Evolutionary conservation across 208 protist species (phyloP).

Genomic region (Crithidia expoeki): DNA sequence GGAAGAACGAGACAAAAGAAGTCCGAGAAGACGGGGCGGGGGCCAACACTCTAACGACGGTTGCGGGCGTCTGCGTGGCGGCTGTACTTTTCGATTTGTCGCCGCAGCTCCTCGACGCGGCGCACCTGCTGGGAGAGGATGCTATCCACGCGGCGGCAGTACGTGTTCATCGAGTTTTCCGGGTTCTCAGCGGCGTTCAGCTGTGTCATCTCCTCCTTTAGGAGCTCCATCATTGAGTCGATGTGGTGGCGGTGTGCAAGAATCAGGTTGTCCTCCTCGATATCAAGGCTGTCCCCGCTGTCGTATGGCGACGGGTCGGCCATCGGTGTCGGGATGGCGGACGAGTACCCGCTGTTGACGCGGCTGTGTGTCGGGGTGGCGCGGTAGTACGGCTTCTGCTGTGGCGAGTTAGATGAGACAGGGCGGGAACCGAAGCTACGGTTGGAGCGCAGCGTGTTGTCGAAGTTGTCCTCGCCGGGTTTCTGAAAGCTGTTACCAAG

Average conservation of each 20-base stretch:
- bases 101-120: conserved; percentile 79
- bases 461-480: conserved; percentile 33
- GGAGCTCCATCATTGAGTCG: conserved; percentile 92
- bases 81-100: conserved; percentile 75
- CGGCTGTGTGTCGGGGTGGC: conserved; percentile 42
- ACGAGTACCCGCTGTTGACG: conserved; percentile 42
- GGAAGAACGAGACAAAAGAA: no score
- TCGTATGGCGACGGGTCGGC: conserved; percentile 61
- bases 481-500: conserved; percentile 39
- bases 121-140: conserved; percentile 77
- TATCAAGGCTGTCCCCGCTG: conserved; percentile 84
- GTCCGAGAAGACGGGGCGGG: no score
- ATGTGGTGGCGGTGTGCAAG: conserved; percentile 91
- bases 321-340: conserved; percentile 34
- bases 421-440: conserved; percentile 40
- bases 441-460: conserved; percentile 43
- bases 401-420: conserved; percentile 22
- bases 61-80: conserved; percentile 37
- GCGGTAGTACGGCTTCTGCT: conserved; percentile 51
- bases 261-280: conserved; percentile 92
- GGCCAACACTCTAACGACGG: conserved; percentile 11
- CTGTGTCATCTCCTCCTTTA: conserved; percentile 94
- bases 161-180: conserved; percentile 85
- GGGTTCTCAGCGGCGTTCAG: conserved; percentile 91
- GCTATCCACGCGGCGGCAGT: conserved; percentile 88